Evolutionary conservation across 2,329 filamentous ascomycete species (phyloP).

Genomic region (Colletotrichum neosansevieriae): DNA sequence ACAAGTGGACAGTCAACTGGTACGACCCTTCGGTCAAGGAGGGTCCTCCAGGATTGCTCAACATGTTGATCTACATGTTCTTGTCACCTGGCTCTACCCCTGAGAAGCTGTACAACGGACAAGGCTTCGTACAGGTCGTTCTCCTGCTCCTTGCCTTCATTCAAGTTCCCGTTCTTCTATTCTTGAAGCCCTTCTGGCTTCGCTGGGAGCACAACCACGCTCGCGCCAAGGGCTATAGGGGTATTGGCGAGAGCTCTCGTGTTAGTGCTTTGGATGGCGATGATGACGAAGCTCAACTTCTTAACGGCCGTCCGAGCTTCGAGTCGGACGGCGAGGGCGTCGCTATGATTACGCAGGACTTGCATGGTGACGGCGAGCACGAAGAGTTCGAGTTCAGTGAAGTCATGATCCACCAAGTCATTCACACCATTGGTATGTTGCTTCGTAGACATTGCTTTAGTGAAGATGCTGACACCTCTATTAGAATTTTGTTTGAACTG

Average conservation of each 20-base stretch:
- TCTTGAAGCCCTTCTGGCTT: constrained; percentile 96
- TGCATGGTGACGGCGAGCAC: constrained; percentile 80
- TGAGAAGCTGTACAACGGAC: constrained; percentile 80
- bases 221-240: constrained; percentile 89
- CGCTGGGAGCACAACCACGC: constrained; percentile 93
- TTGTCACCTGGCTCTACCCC: constrained; percentile 79
- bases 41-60: constrained; percentile 87
- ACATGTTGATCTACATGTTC: constrained; percentile 99
- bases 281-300: constrained; percentile 76
- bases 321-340: constrained; percentile 82
- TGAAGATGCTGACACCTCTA: constrained; percentile 46
- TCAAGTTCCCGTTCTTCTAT: constrained; percentile 91
- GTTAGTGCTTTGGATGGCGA: constrained; percentile 93
- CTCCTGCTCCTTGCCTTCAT: constrained; percentile 84
- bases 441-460: not conserved
- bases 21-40: constrained; percentile 65
- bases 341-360: constrained; percentile 89
- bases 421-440: constrained; percentile 92
- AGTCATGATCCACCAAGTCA: constrained; percentile 98
- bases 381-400: constrained; percentile 98
- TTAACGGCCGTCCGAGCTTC: constrained; percentile 65
- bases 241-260: constrained; percentile 87
- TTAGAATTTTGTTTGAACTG: constrained; percentile 98
- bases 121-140: constrained; percentile 79
- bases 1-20: constrained; percentile 98